Evolutionary conservation across 1,139 yeast species (phyloP), one percentile per base, ranked within the genome.

Genomic region (Scheffersomyces parashehatae): DNA sequence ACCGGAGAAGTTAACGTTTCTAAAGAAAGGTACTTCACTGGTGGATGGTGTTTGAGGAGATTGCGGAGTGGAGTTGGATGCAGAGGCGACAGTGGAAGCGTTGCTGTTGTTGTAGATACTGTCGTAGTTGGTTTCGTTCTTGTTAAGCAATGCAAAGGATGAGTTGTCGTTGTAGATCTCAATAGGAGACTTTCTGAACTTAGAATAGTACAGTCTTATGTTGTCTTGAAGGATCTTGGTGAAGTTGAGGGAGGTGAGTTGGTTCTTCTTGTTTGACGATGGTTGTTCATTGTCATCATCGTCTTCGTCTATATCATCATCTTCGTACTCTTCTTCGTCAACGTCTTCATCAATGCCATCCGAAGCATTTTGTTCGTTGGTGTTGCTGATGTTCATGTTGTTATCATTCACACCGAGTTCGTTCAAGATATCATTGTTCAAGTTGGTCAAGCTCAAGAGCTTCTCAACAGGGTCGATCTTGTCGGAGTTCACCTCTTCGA

Each of bases 381-480:
- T 20, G 26, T 20, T 48, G 46, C 26, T 48, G 35, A 12, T 32
- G 35, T 35, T 48, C 43, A 24, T 29, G 31, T 12, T 34, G 44
- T 16, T 49, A 52, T 28, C 45, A 36, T 36, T 52, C 54, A 31
- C 35, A 12, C 62, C 66, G 45, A 60, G 48, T 29, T 57, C 57
- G 39, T 60, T 54, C 41, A 68, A 56, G 35, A 60, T 62, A 46
- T 66, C 70, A 35, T 58, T 59, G 49, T 68, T 60, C 30, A 60
- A 53, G 44, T 58, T 65, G 28, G 75, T 67, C 45, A 71, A 64
- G 46, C 73, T 68, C 43, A 73, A 59, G 36, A 73, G 60, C 49
- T 66, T 73, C 53, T 73, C 77, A 41, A 73, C 76, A 4, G 78
- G 78, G 48, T 73, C 79, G 35, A 73, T 67, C 45, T 56, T 66